Conservation (phyloP, 208 protist genomes). For the Trypanosoma scelopori region DNA sequence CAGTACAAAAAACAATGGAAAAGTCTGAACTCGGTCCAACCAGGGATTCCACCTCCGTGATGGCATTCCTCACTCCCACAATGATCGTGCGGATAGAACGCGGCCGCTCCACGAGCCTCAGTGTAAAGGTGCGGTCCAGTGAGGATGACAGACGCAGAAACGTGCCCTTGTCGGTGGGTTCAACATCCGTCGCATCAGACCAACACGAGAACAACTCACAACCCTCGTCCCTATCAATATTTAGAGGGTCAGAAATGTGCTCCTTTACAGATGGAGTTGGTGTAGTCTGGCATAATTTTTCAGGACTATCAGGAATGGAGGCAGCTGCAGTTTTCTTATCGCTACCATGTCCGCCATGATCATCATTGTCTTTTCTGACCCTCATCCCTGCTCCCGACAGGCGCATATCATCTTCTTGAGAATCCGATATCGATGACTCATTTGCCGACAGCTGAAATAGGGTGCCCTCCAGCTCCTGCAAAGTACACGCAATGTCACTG, state of each 20-base stretch:
- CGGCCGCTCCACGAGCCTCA: conserved; percentile 19
- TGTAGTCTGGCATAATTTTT: not conserved
- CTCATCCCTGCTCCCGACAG: no score
- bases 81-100: not conserved
- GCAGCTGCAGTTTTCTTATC: not conserved
- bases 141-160: conserved; percentile 2
- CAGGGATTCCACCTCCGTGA: conserved; percentile 11
- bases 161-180: not conserved
- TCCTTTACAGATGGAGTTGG: not conserved
- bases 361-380: no score
- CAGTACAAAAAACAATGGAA: conserved; percentile 17
- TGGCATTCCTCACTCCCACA: not conserved
- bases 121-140: conserved; percentile 6
- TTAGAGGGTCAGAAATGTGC: not conserved
- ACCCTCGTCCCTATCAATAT: not conserved
- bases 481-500: conserved; percentile 66
- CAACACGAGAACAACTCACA: conserved; percentile 10
- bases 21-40: not conserved
- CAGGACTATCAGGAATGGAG: not conserved
- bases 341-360: no score
- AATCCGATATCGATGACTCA: not conserved
- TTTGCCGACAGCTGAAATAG: conserved; percentile 42
- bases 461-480: conserved; percentile 74
- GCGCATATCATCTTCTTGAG: not conserved
- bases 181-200: conserved; percentile 3